phyloP scores from a whole-genome alignment of 2,329 filamentous ascomycete genomes.

The Calonectria hongkongensis region DNA sequence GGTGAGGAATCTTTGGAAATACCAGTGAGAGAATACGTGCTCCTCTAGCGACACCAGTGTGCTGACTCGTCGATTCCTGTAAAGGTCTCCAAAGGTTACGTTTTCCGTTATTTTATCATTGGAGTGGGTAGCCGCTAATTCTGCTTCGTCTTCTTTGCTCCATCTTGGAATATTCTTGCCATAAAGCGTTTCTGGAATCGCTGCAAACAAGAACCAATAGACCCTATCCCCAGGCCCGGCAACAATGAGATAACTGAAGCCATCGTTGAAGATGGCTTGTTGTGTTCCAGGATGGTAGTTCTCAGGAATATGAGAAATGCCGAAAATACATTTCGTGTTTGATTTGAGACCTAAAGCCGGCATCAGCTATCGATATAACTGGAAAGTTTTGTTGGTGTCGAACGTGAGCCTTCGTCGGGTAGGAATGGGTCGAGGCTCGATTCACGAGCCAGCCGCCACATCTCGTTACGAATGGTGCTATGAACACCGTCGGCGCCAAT shows the following conservation, averaged over 20 bases:
- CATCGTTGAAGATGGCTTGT: not conserved
- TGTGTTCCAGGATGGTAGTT: slow-evolving; percentile 19
- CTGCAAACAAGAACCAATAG: slow-evolving; percentile 11
- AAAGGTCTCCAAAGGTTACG: slow-evolving; percentile 6
- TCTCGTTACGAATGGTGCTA: not conserved
- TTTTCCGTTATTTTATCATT: slow-evolving; percentile 1
- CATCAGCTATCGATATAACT: not conserved
- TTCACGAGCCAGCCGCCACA: slow-evolving; percentile 11
- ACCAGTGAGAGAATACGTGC: slow-evolving; percentile 9
- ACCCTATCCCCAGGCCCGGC: not conserved
- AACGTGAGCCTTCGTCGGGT: slow-evolving; percentile 13
- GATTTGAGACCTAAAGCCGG: not conserved
- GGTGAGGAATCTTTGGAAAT: slow-evolving; percentile 6
- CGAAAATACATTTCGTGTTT: not conserved
- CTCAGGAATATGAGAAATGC: not conserved
- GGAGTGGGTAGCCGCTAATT: not conserved
- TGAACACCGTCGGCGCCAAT: slow-evolving; percentile 13
- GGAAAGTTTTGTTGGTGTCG: not conserved
- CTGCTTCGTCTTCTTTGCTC: slow-evolving; percentile 3
- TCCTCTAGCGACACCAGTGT: not conserved
- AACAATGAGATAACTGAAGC: not conserved
- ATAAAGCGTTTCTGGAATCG: not conserved
- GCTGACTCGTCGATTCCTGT: not conserved
- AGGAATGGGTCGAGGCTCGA: not conserved
- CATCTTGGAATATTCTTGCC: slow-evolving; percentile 2